A percentile compares a stretch with the other conserved stretches of the same genome.
These are phyloP conservation scores for Gaertneriomyces semiglobifer DNA, from an alignment of 192 early-diverging fungal species.

Conservation along the genomic window DNA sequence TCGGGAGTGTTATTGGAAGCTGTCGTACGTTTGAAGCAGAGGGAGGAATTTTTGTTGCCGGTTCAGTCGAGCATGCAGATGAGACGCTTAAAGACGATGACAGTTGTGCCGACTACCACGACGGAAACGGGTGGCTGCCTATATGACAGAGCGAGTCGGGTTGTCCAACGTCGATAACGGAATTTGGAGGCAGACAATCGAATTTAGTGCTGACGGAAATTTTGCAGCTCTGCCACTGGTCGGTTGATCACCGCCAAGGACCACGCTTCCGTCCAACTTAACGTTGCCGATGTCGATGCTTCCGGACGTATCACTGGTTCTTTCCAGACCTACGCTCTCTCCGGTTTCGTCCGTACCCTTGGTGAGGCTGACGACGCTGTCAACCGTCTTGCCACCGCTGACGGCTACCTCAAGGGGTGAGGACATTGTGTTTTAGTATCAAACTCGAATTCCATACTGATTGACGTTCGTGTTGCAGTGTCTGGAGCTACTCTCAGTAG, in stretches of 20 bases:
- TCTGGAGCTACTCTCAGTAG: conserved; percentile 32
- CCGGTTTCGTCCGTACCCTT: conserved; percentile 83
- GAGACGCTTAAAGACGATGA: no score
- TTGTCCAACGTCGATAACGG: no score
- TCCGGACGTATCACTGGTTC: conserved; percentile 69
- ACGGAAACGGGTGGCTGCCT: no score
- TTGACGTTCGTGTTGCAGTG: conserved; percentile 10
- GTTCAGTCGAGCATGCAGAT: no score
- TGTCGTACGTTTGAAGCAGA: no score
- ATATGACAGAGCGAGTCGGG: no score
- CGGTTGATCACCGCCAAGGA: conserved; percentile 98
- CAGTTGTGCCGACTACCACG: conserved; percentile 8
- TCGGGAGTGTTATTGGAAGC: no score
- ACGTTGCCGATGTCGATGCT: conserved; percentile 89
- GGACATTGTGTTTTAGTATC: conserved; percentile 15
- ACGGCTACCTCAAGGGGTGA: conserved; percentile 64
- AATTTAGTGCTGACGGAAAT: no score
- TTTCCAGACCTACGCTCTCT: conserved; percentile 85
- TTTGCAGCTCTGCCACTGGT: conserved; percentile 87
- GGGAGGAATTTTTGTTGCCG: no score
- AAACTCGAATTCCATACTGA: not conserved
- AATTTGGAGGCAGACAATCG: no score
- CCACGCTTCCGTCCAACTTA: conserved; percentile 98
- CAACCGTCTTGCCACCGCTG: conserved; percentile 83
- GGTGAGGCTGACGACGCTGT: conserved; percentile 95